Conservation (phyloP, 345 rosid species). For the Luvunga scandens region DNA sequence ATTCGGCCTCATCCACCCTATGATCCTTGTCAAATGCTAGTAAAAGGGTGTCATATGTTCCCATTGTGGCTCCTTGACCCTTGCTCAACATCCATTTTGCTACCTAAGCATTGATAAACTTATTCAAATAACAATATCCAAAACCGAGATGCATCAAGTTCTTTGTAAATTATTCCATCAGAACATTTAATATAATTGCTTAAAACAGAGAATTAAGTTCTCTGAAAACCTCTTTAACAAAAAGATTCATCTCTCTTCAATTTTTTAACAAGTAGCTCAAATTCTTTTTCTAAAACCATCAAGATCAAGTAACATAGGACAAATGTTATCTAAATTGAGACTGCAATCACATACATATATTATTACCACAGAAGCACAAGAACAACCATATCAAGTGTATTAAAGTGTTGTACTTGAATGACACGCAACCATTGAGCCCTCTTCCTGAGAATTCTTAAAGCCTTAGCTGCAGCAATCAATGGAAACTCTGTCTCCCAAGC, state of each 20-base stretch:
- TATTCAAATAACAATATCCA: background rate
- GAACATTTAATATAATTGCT: background rate
- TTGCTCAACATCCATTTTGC: constrained; percentile 96
- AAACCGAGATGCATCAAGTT: background rate
- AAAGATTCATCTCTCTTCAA: background rate
- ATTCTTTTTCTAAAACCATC: background rate
- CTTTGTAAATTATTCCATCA: background rate
- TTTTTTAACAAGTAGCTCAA: background rate
- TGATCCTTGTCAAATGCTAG: constrained; percentile 82
- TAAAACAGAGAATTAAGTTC: constrained; percentile 1
- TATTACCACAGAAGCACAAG: constrained; percentile 3
- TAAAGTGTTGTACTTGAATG: constrained; percentile 61
- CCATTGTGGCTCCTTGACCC: constrained; percentile 94
- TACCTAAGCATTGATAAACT: constrained; percentile 41
- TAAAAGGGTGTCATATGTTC: constrained; percentile 70
- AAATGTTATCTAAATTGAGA: background rate
- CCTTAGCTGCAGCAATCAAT: constrained; percentile 67
- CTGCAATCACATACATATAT: background rate
- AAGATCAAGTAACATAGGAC: background rate
- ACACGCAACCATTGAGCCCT: constrained; percentile 74
- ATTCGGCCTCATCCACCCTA: constrained; percentile 72
- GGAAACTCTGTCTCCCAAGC: constrained; percentile 96
- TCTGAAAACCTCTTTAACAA: background rate
- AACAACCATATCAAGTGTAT: background rate
- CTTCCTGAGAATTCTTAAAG: constrained; percentile 58